phyloP scores from a whole-genome alignment of 148 eudicot genomes.

The Silene latifolia region DNA sequence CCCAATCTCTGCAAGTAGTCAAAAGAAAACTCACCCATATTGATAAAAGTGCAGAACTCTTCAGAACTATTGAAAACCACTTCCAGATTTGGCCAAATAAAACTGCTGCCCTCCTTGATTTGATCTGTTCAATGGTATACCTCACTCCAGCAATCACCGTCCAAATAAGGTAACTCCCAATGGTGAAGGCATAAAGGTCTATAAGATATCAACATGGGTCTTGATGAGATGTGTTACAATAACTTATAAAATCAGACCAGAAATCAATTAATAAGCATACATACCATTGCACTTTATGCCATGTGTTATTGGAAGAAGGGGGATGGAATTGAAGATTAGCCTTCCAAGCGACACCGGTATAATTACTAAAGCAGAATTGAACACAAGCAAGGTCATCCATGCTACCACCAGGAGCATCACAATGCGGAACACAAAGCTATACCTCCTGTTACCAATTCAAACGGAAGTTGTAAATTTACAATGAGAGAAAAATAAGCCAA shows the following conservation, averaged over 20 bases:
- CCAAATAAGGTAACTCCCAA: constrained; percentile 96
- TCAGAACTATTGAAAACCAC: constrained; percentile 82
- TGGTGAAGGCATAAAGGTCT: constrained; percentile 92
- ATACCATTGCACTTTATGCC: constrained; percentile 96
- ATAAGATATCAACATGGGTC: constrained; percentile 5
- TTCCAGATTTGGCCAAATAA: constrained; percentile 69
- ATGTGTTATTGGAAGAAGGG: constrained; percentile 84
- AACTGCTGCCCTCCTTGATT: constrained; percentile 60
- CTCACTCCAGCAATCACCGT: constrained; percentile 82
- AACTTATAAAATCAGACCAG: not conserved
- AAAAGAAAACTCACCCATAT: constrained; percentile 67
- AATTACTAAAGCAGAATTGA: constrained; percentile 71
- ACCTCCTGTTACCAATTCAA: constrained; percentile 45
- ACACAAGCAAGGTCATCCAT: constrained; percentile 92
- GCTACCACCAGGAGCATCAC: constrained; percentile 81
- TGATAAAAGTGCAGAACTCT: constrained; percentile 75
- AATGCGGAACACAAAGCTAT: constrained; percentile 74
- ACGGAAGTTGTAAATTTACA: not conserved
- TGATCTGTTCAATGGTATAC: constrained; percentile 68
- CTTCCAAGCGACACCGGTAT: constrained; percentile 86
- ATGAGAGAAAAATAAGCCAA: not conserved
- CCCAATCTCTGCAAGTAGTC: not conserved
- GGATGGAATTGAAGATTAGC: constrained; percentile 70
- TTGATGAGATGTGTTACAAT: not conserved
- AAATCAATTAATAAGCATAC: constrained; percentile 14